Conservation (phyloP, 176 grass and related monocot genomes). For the Dactylis glomerata region DNA sequence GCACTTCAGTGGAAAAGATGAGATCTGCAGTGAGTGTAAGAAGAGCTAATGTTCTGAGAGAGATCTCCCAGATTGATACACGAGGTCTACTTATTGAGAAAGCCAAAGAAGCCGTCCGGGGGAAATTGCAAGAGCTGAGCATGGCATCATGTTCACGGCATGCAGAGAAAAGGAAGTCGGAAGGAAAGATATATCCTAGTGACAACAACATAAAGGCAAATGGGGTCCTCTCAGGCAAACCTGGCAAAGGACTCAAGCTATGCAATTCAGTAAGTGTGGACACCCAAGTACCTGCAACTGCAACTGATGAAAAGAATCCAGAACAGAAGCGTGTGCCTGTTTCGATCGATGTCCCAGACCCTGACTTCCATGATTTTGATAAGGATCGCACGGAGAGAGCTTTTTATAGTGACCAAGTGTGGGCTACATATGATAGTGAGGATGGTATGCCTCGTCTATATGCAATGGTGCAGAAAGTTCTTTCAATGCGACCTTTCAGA, state of each 20-base stretch:
- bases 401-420: constrained; percentile 87
- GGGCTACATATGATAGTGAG: constrained; percentile 91
- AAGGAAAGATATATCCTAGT: constrained; percentile 34
- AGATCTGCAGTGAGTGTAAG: constrained; percentile 51
- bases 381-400: constrained; percentile 79
- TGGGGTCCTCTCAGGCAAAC: constrained; percentile 27
- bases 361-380: constrained; percentile 96
- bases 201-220: constrained; percentile 44
- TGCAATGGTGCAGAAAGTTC: constrained; percentile 87
- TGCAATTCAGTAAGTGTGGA: constrained; percentile 32
- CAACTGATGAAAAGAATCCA: constrained; percentile 32
- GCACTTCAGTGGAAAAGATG: constrained; percentile 38
- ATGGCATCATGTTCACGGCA: constrained; percentile 21
- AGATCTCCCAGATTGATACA: constrained; percentile 59
- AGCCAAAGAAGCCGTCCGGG: constrained; percentile 43
- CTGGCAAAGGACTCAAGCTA: constrained; percentile 35
- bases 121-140: constrained; percentile 58
- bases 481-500: constrained; percentile 76
- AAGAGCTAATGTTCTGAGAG: constrained; percentile 56
- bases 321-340: constrained; percentile 42
- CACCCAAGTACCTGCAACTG: constrained; percentile 8
- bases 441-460: constrained; percentile 98
- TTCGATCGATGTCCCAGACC: constrained; percentile 91
- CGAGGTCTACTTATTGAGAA: constrained; percentile 65
- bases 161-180: constrained; percentile 38